Percentiles rank a stretch among this genome's conserved stretches.
phyloP scores from a whole-genome alignment of 352 stramenopile species.

The Plasmopara muralis region DNA sequence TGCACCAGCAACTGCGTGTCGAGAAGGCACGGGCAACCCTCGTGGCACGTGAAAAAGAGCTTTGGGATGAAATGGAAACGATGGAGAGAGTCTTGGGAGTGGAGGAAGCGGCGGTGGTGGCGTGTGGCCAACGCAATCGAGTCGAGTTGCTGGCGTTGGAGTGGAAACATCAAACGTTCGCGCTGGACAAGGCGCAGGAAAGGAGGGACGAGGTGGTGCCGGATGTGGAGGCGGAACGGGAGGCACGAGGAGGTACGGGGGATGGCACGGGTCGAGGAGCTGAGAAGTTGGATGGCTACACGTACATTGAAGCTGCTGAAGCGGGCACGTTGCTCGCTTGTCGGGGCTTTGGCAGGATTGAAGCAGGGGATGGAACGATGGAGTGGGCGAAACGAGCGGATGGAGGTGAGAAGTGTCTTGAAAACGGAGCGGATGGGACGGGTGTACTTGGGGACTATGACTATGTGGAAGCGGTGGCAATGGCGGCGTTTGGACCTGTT shows the following conservation, averaged over 20 bases:
- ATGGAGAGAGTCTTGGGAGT: slow-evolving; percentile 30
- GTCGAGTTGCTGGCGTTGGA: slow-evolving; percentile 42
- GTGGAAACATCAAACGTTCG: slow-evolving; percentile 9
- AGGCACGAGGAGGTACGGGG: too few relatives aligned
- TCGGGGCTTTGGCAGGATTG: too few relatives aligned
- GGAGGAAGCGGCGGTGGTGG: slow-evolving; percentile 34
- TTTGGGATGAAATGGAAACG: slow-evolving; percentile 45
- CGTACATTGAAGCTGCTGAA: slow-evolving; percentile 28
- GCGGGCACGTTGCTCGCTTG: not conserved
- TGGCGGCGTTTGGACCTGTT: not conserved
- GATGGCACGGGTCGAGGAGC: too few relatives aligned
- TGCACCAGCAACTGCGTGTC: slow-evolving; percentile 46
- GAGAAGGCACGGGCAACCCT: slow-evolving; percentile 46
- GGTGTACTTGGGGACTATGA: slow-evolving; percentile 21
- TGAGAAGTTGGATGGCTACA: slow-evolving; percentile 30
- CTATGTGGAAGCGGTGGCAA: slow-evolving; percentile 17
- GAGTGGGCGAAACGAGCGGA: not conserved
- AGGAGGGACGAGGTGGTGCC: too few relatives aligned
- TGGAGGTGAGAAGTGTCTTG: not conserved
- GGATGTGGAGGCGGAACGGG: too few relatives aligned
- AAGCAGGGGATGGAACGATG: too few relatives aligned
- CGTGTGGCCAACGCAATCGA: slow-evolving; percentile 41
- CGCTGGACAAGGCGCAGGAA: too few relatives aligned
- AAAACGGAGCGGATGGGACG: not conserved
- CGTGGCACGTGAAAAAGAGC: slow-evolving; percentile 30